Percentiles rank a stretch among this genome's conserved stretches.
Conservation (phyloP, 768 basidiomycete genomes). For the Neoboletus magnificus region DNA sequence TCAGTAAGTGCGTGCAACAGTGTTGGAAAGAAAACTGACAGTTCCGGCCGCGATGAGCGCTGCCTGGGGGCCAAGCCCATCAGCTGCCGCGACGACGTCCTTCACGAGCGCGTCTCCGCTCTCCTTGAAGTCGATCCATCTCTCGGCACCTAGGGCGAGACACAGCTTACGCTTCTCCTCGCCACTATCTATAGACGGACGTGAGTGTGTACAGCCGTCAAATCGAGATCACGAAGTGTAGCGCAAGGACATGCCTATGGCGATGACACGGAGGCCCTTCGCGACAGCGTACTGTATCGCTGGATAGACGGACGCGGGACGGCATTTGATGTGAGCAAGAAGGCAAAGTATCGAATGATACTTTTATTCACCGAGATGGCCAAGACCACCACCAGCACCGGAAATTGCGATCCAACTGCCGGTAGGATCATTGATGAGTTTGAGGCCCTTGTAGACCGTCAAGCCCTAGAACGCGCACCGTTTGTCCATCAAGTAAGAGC, state of each 20-base stretch:
- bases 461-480: conserved; percentile 25
- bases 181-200: conserved; percentile 36
- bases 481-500: background rate
- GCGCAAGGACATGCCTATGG: conserved; percentile 29
- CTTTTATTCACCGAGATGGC: conserved; percentile 35
- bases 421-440: conserved; percentile 29
- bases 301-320: background rate
- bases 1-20: background rate
- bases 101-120: conserved; percentile 35
- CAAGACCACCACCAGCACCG: conserved; percentile 41
- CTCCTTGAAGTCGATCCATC: conserved; percentile 45
- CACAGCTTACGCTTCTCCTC: conserved; percentile 39
- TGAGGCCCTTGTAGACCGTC: conserved; percentile 47
- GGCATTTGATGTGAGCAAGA: background rate
- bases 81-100: conserved; percentile 37
- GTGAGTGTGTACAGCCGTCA: background rate
- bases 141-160: conserved; percentile 40
- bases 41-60: conserved; percentile 23
- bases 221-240: background rate
- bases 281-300: conserved; percentile 45
- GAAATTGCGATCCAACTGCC: conserved; percentile 43
- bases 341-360: background rate
- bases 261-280: conserved; percentile 45
- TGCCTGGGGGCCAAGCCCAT: conserved; percentile 44
- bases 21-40: conserved; percentile 7